Conservation (phyloP, 179 eudicot species). For the Drosera spatulata region DNA sequence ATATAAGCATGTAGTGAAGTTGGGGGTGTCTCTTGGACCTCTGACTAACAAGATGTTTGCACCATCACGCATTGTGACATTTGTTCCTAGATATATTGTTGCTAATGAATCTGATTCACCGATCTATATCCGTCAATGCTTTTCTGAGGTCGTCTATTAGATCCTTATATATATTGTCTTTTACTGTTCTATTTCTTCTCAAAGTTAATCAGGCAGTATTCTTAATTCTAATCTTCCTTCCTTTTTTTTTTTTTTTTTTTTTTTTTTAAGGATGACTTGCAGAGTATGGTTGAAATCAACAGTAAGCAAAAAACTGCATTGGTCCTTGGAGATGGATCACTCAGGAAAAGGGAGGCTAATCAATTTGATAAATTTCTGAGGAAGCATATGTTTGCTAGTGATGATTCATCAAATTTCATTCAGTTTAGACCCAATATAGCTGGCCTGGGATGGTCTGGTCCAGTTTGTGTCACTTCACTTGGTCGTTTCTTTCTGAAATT, state of each 20-base stretch:
- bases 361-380: constrained; percentile 55
- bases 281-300: constrained; percentile 35
- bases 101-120: constrained; percentile 64
- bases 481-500: constrained; percentile 89
- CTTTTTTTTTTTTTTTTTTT: constrained; percentile 4
- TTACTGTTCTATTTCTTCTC: background rate
- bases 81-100: constrained; percentile 71
- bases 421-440: constrained; percentile 53
- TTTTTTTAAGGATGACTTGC: constrained; percentile 49
- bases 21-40: constrained; percentile 83
- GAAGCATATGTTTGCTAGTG: constrained; percentile 63
- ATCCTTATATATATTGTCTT: constrained; percentile 3
- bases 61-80: constrained; percentile 52
- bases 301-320: constrained; percentile 66
- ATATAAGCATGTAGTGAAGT: constrained; percentile 33
- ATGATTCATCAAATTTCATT: constrained; percentile 50
- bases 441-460: constrained; percentile 90
- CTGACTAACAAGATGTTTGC: constrained; percentile 27
- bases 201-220: constrained; percentile 1
- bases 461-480: constrained; percentile 88
- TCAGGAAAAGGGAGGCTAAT: constrained; percentile 31
- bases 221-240: background rate
- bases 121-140: constrained; percentile 62
- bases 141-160: constrained; percentile 48
- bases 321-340: constrained; percentile 33